These are phyloP conservation scores for Clarireedia sp. DNA, from an alignment of 2,329 filamentous ascomycete species.

Conservation along the genomic window DNA sequence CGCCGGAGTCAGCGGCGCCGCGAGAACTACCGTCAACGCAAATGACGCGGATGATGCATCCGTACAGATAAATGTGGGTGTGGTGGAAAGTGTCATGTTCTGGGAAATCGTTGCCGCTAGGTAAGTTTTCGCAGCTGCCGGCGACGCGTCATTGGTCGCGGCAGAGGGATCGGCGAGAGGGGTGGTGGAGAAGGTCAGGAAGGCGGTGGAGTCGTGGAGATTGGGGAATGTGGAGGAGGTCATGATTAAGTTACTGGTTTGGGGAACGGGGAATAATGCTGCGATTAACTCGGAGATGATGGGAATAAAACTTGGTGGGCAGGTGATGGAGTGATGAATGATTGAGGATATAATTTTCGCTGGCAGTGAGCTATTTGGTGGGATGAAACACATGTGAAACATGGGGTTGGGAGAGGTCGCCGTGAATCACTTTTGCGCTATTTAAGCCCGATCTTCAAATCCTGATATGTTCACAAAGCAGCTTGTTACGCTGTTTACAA, in stretches of 20 bases:
- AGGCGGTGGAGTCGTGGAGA: slow-evolving; percentile 16
- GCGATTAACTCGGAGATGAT: background rate
- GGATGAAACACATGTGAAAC: background rate
- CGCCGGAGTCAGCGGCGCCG: slow-evolving; percentile 8
- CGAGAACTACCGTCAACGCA: slow-evolving; percentile 18
- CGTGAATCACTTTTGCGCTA: background rate
- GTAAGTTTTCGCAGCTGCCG: slow-evolving; percentile 6
- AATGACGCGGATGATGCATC: slow-evolving; percentile 17
- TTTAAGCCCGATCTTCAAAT: background rate
- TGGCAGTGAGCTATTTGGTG: background rate
- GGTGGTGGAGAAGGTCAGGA: slow-evolving; percentile 17
- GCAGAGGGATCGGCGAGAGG: slow-evolving; percentile 9
- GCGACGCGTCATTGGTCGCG: background rate
- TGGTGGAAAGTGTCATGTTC: slow-evolving; percentile 25
- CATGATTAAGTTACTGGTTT: background rate
- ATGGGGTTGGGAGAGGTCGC: background rate
- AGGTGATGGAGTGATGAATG: too few species aligned
- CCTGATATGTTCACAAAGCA: background rate
- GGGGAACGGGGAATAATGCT: background rate
- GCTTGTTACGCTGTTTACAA: background rate
- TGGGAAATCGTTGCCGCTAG: slow-evolving; percentile 23
- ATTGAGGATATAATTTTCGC: background rate
- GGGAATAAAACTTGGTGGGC: too few species aligned
- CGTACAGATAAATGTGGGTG: slow-evolving; percentile 25
- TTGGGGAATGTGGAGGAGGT: slow-evolving; percentile 14